Percentiles rank a stretch among this genome's conserved stretches.
These are phyloP conservation scores for Kwoniella mangroviensis DNA, from an alignment of 768 basidiomycete species.

Conservation along the genomic window DNA sequence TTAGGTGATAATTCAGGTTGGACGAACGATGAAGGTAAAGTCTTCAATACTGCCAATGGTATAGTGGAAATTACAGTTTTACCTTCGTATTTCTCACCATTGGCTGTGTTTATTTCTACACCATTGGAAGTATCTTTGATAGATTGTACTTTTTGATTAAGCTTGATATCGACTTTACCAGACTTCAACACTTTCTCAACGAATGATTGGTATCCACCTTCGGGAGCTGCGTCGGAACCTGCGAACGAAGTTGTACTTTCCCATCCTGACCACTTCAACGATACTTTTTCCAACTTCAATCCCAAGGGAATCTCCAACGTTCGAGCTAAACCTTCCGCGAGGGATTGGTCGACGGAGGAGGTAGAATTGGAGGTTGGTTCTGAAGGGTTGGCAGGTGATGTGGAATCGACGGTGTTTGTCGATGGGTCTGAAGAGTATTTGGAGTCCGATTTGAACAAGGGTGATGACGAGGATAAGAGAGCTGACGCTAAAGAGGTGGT, in stretches of 20 bases:
- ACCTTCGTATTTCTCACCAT: constrained; percentile 14
- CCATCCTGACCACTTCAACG: constrained; percentile 53
- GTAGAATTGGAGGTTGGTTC: constrained; percentile 16
- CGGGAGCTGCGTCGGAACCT: constrained; percentile 54
- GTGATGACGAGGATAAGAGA: constrained; percentile 40
- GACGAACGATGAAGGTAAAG: constrained; percentile 35
- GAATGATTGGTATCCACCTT: constrained; percentile 53
- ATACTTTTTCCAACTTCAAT: constrained; percentile 50
- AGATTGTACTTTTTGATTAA: constrained; percentile 24
- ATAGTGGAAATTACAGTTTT: constrained; percentile 50
- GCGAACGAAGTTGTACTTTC: constrained; percentile 49
- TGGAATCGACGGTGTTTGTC: constrained; percentile 31
- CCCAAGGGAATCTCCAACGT: constrained; percentile 53
- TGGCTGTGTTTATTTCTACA: constrained; percentile 19
- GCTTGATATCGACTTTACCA: constrained; percentile 37
- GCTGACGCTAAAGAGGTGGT: constrained; percentile 46
- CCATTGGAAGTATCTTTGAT: constrained; percentile 24
- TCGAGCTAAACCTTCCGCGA: constrained; percentile 42
- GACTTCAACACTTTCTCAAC: constrained; percentile 42
- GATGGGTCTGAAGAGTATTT: constrained; percentile 24
- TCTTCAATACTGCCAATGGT: constrained; percentile 52
- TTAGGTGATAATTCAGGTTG: constrained; percentile 35
- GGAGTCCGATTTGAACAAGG: constrained; percentile 37
- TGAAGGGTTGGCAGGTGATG: constrained; percentile 41
- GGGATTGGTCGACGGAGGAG: constrained; percentile 23